Conservation (phyloP, 1,284 basidiomycete genomes). For the Malassezia yamatoensis region DNA sequence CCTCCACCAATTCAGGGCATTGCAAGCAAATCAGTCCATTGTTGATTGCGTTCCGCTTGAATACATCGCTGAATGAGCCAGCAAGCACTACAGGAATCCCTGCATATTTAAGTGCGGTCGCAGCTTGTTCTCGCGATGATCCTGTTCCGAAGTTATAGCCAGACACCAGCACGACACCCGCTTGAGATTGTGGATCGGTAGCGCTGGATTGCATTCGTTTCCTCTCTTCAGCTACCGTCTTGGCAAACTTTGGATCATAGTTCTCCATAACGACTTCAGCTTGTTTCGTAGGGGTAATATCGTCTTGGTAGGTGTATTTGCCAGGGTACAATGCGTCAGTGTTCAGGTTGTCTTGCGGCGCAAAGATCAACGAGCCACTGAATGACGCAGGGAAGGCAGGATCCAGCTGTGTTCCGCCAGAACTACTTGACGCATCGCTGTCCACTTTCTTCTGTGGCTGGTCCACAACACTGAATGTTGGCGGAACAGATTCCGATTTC, state of each 20-base stretch:
- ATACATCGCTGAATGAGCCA: slow-evolving; percentile 96
- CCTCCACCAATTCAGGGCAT: slow-evolving; percentile 73
- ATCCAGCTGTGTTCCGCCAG: slow-evolving; percentile 23
- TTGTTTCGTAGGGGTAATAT: slow-evolving; percentile 87
- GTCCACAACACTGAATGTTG: slow-evolving; percentile 22
- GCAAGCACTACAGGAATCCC: slow-evolving; percentile 87
- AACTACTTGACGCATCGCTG: slow-evolving; percentile 28
- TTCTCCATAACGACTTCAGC: slow-evolving; percentile 95
- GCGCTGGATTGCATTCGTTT: slow-evolving; percentile 6
- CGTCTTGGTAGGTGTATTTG: slow-evolving; percentile 99
- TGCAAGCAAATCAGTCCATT: slow-evolving; percentile 94
- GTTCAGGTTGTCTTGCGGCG: slow-evolving; percentile 93
- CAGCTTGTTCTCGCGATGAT: slow-evolving; percentile 95
- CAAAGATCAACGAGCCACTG: slow-evolving; percentile 73
- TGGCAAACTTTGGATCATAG: slow-evolving; percentile 81
- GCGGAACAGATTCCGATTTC: slow-evolving; percentile 46
- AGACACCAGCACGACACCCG: slow-evolving; percentile 70
- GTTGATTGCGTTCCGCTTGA: slow-evolving; percentile 98
- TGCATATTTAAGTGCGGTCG: slow-evolving; percentile 87
- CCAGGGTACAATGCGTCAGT: slow-evolving; percentile 98
- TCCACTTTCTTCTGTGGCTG: slow-evolving; percentile 17
- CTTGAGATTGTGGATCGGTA: not conserved
- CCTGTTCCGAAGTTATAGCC: slow-evolving; percentile 99
- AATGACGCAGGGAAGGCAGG: slow-evolving; percentile 65
- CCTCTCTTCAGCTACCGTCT: slow-evolving; percentile 59